Evolutionary conservation across 306 rosid genomes (phyloP).

Genomic region (Cicer yamashitae): DNA sequence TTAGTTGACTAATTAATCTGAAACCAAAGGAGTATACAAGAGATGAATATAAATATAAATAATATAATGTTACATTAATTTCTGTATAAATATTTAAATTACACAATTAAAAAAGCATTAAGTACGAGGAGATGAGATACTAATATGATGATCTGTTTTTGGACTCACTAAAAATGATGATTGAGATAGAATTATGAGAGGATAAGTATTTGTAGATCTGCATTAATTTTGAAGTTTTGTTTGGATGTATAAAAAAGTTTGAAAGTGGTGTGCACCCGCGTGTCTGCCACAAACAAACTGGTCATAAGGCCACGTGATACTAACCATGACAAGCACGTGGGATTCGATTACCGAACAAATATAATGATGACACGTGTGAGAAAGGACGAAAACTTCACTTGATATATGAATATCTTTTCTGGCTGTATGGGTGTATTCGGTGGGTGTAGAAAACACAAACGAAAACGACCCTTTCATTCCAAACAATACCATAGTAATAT

Average conservation of each 20-base stretch:
- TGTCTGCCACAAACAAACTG: conserved; percentile 58
- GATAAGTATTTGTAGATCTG: conserved; percentile 45
- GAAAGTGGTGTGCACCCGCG: conserved; percentile 34
- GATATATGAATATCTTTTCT: conserved; percentile 16
- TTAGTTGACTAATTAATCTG: too few species aligned
- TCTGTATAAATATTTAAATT: too few species aligned
- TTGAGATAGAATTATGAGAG: conserved; percentile 19
- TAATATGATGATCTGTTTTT: too few species aligned
- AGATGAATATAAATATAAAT: too few species aligned
- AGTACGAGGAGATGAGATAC: too few species aligned
- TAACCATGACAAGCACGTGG: conserved; percentile 62
- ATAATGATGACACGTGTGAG: conserved; percentile 32
- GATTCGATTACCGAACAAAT: conserved; percentile 48
- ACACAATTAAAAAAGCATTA: too few species aligned
- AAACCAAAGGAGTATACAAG: too few species aligned
- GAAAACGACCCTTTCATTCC: neutral
- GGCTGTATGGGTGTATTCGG: neutral
- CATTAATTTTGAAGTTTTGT: neutral
- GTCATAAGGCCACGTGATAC: conserved; percentile 62
- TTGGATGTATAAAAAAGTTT: conserved; percentile 9
- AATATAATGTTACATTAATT: too few species aligned
- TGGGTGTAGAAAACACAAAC: neutral
- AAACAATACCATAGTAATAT: neutral
- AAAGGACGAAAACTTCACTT: conserved; percentile 38
- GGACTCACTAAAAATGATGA: neutral